phyloP scores from a whole-genome alignment of 2,329 filamentous ascomycete species.

The Xylaria digitata region DNA sequence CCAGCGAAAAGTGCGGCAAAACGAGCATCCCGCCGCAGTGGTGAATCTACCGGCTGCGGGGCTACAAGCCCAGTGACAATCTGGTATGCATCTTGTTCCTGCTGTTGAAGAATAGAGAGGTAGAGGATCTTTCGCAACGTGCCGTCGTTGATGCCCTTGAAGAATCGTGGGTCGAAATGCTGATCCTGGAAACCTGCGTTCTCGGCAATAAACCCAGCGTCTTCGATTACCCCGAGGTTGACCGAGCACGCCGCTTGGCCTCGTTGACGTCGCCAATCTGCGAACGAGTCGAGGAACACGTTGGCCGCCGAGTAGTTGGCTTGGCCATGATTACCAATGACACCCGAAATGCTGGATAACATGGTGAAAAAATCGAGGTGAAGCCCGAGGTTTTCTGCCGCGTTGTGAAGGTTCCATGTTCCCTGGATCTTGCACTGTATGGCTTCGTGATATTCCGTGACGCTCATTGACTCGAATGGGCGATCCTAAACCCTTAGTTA shows the following conservation, averaged over 20 bases:
- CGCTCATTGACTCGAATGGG: slow-evolving; percentile 48
- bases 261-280: slow-evolving; percentile 49
- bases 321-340: slow-evolving; percentile 52
- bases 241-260: slow-evolving; percentile 53
- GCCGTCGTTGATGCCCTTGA: slow-evolving; percentile 39
- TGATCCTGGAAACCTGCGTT: slow-evolving; percentile 28
- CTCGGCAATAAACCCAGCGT: slow-evolving; percentile 49
- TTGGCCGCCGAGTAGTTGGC: slow-evolving; percentile 57
- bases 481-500: slow-evolving; percentile 35
- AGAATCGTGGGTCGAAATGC: slow-evolving; percentile 27
- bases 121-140: slow-evolving; percentile 39
- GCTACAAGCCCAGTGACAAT: slow-evolving; percentile 16
- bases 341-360: slow-evolving; percentile 51
- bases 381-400: slow-evolving; percentile 28
- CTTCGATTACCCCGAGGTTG: slow-evolving; percentile 54
- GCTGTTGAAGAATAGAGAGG: slow-evolving; percentile 42
- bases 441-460: slow-evolving; percentile 47
- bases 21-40: no score
- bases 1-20: no score
- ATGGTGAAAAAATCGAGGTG: slow-evolving; percentile 54
- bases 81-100: slow-evolving; percentile 11
- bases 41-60: slow-evolving; percentile 17
- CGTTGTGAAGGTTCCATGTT: slow-evolving; percentile 54
- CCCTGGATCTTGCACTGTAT: slow-evolving; percentile 52
- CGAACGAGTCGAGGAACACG: slow-evolving; percentile 55